Evolutionary conservation across 495 filamentous ascomycete genomes (phyloP).

Genomic region (Lineolata rhizophorae): DNA sequence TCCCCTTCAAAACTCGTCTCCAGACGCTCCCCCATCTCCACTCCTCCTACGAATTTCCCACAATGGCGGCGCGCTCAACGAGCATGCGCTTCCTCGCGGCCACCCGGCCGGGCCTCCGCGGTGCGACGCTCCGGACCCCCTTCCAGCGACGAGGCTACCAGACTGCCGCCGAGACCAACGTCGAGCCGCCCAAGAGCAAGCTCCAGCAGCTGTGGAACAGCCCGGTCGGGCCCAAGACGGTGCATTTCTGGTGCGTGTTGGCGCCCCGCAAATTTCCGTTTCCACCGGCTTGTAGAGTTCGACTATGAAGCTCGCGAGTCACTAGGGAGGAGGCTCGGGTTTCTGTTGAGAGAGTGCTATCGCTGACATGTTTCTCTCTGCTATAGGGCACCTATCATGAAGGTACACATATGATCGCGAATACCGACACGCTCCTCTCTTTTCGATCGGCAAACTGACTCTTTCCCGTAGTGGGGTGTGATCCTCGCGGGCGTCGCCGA

Average conservation of each 20-base stretch:
- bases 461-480: conserved; percentile 60
- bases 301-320: conserved; percentile 2
- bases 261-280: background rate
- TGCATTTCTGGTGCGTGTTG: conserved; percentile 74
- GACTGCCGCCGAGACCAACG: conserved; percentile 31
- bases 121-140: conserved; percentile 27
- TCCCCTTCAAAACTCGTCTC: background rate
- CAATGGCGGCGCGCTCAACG: too few relatives aligned
- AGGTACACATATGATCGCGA: conserved; percentile 29
- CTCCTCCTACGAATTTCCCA: too few relatives aligned
- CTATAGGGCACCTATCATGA: conserved; percentile 82
- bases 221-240: conserved; percentile 76
- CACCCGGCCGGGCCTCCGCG: too few relatives aligned
- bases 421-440: background rate
- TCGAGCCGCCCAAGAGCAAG: conserved; percentile 29
- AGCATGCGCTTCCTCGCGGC: too few relatives aligned
- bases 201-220: conserved; percentile 67
- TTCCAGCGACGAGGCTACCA: conserved; percentile 40
- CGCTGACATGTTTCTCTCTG: conserved; percentile 3
- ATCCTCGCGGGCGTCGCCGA: conserved; percentile 85
- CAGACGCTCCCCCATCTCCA: conserved; percentile 1
- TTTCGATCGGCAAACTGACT: too few relatives aligned
- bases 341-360: conserved; percentile 1
- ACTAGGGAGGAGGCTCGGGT: background rate
- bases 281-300: background rate